Conservation (phyloP, 768 basidiomycete genomes). For the Amanita jacksonii region DNA sequence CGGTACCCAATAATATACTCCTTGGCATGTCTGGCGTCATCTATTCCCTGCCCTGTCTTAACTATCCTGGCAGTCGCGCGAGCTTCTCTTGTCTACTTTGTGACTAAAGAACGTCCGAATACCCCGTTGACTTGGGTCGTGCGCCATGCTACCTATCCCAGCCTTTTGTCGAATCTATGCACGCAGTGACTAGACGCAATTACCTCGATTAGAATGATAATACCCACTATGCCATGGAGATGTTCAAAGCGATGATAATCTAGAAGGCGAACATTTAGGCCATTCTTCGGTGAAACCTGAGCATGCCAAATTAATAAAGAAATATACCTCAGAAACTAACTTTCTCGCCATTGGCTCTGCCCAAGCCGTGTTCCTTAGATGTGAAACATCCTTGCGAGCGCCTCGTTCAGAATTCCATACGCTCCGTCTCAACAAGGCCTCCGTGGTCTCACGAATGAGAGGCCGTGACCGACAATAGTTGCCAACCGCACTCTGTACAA, state of each 20-base stretch:
- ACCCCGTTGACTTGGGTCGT: constrained; percentile 68
- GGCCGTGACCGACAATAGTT: constrained; percentile 67
- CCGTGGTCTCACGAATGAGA: constrained; percentile 57
- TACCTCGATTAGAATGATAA: too few relatives aligned
- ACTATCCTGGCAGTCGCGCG: background rate
- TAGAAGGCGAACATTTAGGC: constrained; percentile 33
- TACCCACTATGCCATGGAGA: constrained; percentile 44
- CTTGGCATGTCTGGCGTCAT: background rate
- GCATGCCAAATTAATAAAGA: too few relatives aligned
- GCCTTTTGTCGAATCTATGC: constrained; percentile 54
- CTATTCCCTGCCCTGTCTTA: background rate
- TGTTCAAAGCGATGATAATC: constrained; percentile 50
- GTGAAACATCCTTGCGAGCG: constrained; percentile 27
- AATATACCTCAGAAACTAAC: background rate
- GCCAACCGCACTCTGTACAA: too few relatives aligned
- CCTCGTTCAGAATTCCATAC: constrained; percentile 16
- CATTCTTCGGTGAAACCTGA: too few relatives aligned
- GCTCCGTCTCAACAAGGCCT: constrained; percentile 36
- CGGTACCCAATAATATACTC: constrained; percentile 26
- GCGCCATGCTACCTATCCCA: constrained; percentile 60
- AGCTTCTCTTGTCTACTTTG: constrained; percentile 1
- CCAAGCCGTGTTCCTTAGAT: constrained; percentile 66
- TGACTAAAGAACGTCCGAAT: constrained; percentile 67
- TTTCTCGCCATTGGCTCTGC: constrained; percentile 31
- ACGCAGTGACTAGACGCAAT: background rate